Conservation (phyloP, 441 rosid genomes). For the Macaranga tanarius region DNA sequence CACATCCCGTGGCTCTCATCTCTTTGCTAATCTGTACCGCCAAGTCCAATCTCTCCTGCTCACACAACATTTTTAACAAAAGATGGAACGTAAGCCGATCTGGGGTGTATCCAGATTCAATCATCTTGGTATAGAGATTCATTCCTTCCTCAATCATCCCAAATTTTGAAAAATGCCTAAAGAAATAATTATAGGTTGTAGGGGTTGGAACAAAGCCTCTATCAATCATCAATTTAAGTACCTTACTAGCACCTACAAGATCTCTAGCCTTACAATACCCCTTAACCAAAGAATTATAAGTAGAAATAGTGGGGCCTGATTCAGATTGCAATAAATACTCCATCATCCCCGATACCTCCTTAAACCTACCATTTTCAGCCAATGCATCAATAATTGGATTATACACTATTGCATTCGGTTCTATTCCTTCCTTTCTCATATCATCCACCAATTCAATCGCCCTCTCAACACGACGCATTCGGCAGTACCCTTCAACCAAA, state of each 20-base stretch:
- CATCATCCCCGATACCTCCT: conserved; percentile 67
- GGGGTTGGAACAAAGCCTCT: conserved; percentile 64
- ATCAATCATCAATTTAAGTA: conserved; percentile 71
- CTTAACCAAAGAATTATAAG: conserved; percentile 83
- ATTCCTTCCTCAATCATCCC: conserved; percentile 69
- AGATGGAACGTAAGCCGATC: conserved; percentile 76
- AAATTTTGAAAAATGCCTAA: conserved; percentile 56
- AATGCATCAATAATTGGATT: conserved; percentile 78
- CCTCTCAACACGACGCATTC: conserved; percentile 58
- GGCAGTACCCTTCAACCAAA: conserved; percentile 75
- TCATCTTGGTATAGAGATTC: conserved; percentile 73
- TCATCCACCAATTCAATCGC: conserved; percentile 65
- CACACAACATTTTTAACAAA: conserved; percentile 76
- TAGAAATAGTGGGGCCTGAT: conserved; percentile 67
- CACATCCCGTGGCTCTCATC: conserved; percentile 69
- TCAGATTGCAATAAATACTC: conserved; percentile 60
- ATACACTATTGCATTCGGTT: conserved; percentile 55
- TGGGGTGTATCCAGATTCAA: conserved; percentile 66
- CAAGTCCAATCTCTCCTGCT: conserved; percentile 66
- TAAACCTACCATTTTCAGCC: conserved; percentile 71
- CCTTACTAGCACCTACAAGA: conserved; percentile 65
- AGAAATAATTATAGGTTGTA: conserved; percentile 74
- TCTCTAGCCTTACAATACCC: conserved; percentile 75
- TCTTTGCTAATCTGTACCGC: conserved; percentile 70
- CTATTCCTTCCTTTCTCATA: conserved; percentile 64